Conservation (phyloP, 192 early-diverging fungal species). For the Backusella morwellensis region DNA sequence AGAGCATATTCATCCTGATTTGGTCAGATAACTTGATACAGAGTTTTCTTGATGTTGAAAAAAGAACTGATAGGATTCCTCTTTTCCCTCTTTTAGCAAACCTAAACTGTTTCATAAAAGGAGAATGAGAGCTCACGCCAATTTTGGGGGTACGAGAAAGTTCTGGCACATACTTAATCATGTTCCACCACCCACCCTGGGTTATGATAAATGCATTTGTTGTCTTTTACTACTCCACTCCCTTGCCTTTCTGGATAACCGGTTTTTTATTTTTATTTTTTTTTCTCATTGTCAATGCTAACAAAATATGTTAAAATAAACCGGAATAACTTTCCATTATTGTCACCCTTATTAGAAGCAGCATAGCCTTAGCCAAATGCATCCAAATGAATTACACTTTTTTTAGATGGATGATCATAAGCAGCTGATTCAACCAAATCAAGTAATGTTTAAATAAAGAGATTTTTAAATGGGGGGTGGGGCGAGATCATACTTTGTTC, state of each 20-base stretch:
- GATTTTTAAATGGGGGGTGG: slow-evolving; percentile 1
- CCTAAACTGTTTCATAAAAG: slow-evolving; percentile 15
- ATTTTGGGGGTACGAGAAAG: background rate
- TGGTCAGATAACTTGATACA: slow-evolving; percentile 12
- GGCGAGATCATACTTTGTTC: slow-evolving; percentile 6
- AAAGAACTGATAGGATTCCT: slow-evolving; percentile 18
- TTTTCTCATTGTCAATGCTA: background rate
- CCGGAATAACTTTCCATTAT: background rate
- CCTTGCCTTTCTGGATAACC: background rate
- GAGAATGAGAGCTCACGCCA: slow-evolving; percentile 7
- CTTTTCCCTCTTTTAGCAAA: slow-evolving; percentile 14
- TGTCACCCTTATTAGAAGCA: background rate
- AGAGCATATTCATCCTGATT: slow-evolving; percentile 12
- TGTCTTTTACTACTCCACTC: background rate
- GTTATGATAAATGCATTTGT: slow-evolving; percentile 2
- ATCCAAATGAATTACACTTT: slow-evolving; percentile 1
- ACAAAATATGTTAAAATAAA: background rate
- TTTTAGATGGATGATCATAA: slow-evolving; percentile 6
- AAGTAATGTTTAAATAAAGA: slow-evolving; percentile 4
- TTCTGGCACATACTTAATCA: background rate
- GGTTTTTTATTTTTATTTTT: background rate
- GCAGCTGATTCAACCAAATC: background rate
- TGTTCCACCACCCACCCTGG: background rate
- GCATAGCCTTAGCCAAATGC: background rate
- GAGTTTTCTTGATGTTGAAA: slow-evolving; percentile 11